Conservation (phyloP, 2,329 filamentous ascomycete genomes). For the Colletotrichum spinosum region DNA sequence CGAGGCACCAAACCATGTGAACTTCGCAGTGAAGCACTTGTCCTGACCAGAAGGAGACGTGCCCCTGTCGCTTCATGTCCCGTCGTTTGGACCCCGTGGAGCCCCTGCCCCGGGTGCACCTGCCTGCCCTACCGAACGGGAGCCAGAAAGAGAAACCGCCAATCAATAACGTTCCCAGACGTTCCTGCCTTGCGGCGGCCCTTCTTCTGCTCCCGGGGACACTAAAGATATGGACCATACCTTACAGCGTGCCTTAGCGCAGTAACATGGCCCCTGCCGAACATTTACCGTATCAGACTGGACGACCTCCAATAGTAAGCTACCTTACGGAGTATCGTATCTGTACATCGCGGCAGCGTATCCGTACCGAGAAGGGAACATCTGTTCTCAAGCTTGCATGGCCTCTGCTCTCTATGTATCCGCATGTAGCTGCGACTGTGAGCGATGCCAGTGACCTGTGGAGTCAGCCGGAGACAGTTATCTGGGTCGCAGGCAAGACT, state of each 20-base stretch:
- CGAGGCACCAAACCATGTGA: no score
- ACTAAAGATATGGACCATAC: no score
- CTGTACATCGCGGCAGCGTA: no score
- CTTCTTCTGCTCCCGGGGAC: constrained; percentile 9
- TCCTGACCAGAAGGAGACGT: neutral
- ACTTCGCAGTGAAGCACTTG: no score
- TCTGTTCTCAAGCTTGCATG: no score
- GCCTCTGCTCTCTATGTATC: no score
- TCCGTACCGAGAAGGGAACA: no score
- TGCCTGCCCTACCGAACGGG: constrained; percentile 20
- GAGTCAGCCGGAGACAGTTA: neutral
- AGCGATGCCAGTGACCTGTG: no score
- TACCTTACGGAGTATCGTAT: no score
- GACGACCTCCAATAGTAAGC: no score
- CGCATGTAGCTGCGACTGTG: no score
- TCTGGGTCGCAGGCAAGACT: neutral
- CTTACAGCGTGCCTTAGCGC: constrained; percentile 4
- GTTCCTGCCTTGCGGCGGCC: constrained; percentile 10
- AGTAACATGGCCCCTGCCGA: constrained; percentile 14
- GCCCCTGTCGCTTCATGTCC: constrained; percentile 9
- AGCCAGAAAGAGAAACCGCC: constrained; percentile 7
- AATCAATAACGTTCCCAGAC: constrained; percentile 5
- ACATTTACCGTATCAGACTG: constrained; percentile 14
- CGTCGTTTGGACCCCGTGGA: constrained; percentile 16
- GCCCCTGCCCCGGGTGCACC: constrained; percentile 3